phyloP scores from a whole-genome alignment of 257 asterid species.

The Prunella vulgaris region DNA sequence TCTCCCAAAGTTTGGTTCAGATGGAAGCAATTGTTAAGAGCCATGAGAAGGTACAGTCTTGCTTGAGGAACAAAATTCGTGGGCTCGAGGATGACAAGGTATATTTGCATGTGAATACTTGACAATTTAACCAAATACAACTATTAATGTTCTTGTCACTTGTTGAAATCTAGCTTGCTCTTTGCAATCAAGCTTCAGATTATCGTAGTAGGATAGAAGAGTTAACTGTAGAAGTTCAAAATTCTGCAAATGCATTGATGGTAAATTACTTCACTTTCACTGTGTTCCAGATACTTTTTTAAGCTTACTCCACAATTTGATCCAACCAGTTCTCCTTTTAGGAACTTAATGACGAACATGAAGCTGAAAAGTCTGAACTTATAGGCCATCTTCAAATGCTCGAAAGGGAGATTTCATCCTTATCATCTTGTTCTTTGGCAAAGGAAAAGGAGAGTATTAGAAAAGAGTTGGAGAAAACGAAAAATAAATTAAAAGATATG shows the following conservation, averaged over 20 bases:
- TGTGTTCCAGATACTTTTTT: not conserved
- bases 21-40: constrained; percentile 37
- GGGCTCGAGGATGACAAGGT: constrained; percentile 81
- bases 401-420: constrained; percentile 52
- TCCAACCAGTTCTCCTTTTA: constrained; percentile 29
- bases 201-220: constrained; percentile 52
- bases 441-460: constrained; percentile 82
- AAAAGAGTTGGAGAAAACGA: constrained; percentile 91
- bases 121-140: constrained; percentile 3
- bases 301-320: constrained; percentile 24
- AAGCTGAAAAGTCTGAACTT: constrained; percentile 52
- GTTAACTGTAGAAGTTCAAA: constrained; percentile 43
- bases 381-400: constrained; percentile 51
- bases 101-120: constrained; percentile 17
- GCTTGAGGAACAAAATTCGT: constrained; percentile 44
- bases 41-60: constrained; percentile 50
- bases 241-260: constrained; percentile 35
- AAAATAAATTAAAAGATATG: constrained; percentile 68
- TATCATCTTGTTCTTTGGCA: constrained; percentile 70
- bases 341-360: constrained; percentile 57
- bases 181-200: constrained; percentile 48
- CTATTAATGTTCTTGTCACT: constrained; percentile 24
- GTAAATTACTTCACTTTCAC: constrained; percentile 38
- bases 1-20: constrained; percentile 45
- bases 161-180: constrained; percentile 49